These are phyloP conservation scores for Coccomyxa sp. DNA, from an alignment of 139 green algal genomes.

Conservation along the genomic window DNA sequence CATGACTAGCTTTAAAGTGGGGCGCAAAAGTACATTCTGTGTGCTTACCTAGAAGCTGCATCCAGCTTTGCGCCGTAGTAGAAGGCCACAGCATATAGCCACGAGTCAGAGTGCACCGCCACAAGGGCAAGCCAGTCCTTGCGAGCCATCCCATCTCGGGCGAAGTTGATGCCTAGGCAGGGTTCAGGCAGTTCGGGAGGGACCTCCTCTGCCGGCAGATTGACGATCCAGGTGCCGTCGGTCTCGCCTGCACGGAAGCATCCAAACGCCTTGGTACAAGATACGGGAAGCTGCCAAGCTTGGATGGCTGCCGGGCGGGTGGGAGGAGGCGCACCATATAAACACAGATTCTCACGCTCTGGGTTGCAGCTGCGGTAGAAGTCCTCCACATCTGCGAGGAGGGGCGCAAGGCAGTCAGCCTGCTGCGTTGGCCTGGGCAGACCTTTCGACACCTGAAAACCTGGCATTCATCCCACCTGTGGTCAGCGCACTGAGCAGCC, in stretches of 20 bases:
- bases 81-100: conserved; percentile 92
- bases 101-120: conserved; percentile 94
- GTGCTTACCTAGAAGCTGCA: conserved; percentile 47
- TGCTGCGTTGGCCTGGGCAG: not conserved
- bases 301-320: too few species aligned
- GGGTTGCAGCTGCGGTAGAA: conserved; percentile 83
- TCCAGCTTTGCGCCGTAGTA: conserved; percentile 94
- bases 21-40: too few species aligned
- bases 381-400: conserved; percentile 18
- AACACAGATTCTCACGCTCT: conserved; percentile 77
- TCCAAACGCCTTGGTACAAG: too few species aligned
- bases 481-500: conserved; percentile 19
- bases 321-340: conserved; percentile 63
- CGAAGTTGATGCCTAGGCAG: conserved; percentile 56
- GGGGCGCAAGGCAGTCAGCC: not conserved
- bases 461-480: not conserved
- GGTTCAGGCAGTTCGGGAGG: conserved; percentile 96
- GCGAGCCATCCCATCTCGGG: conserved; percentile 18
- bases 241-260: conserved; percentile 55
- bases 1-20: too few species aligned
- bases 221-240: conserved; percentile 85
- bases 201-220: conserved; percentile 93
- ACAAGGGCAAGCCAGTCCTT: conserved; percentile 96
- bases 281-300: too few species aligned
- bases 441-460: not conserved